These are phyloP conservation scores for Pseudomonodictys pantanalensis DNA, from an alignment of 495 filamentous ascomycete genomes.

Conservation along the genomic window DNA sequence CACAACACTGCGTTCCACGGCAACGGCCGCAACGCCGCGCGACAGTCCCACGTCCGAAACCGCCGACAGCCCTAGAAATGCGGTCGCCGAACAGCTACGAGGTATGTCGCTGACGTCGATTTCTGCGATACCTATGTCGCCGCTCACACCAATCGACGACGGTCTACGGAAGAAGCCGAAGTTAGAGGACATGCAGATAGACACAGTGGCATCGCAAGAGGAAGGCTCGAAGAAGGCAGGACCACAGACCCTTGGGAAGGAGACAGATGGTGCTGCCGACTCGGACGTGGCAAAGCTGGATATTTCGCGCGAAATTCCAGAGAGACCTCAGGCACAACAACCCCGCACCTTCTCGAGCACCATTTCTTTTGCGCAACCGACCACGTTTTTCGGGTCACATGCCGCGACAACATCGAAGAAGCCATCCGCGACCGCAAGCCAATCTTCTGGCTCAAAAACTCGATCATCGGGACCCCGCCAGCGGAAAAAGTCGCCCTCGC, in stretches of 20 bases:
- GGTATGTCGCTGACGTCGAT: slow-evolving; percentile 14
- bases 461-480: not conserved
- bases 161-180: slow-evolving; percentile 30
- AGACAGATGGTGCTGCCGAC: not conserved
- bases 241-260: not conserved
- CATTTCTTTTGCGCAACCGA: slow-evolving; percentile 1
- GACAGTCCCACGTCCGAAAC: slow-evolving; percentile 19
- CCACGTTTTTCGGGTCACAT: slow-evolving; percentile 6
- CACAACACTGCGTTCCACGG: slow-evolving; percentile 16
- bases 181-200: slow-evolving; percentile 7
- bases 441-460: slow-evolving; percentile 3
- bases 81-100: slow-evolving; percentile 30
- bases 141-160: slow-evolving; percentile 22
- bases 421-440: not conserved
- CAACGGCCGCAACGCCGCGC: slow-evolving; percentile 9
- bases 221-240: not conserved
- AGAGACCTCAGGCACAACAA: slow-evolving; percentile 12
- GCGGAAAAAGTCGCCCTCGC: slow-evolving; percentile 30
- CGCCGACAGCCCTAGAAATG: slow-evolving; percentile 30
- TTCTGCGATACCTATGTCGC: slow-evolving; percentile 13
- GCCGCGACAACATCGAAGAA: not conserved
- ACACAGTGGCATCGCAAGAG: slow-evolving; percentile 5
- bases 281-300: not conserved
- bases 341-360: slow-evolving; percentile 16
- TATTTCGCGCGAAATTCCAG: slow-evolving; percentile 10